Percentiles rank a stretch among this genome's conserved stretches.
phyloP scores from a whole-genome alignment of 176 grass and related monocot species.

The Paspalum notatum region DNA sequence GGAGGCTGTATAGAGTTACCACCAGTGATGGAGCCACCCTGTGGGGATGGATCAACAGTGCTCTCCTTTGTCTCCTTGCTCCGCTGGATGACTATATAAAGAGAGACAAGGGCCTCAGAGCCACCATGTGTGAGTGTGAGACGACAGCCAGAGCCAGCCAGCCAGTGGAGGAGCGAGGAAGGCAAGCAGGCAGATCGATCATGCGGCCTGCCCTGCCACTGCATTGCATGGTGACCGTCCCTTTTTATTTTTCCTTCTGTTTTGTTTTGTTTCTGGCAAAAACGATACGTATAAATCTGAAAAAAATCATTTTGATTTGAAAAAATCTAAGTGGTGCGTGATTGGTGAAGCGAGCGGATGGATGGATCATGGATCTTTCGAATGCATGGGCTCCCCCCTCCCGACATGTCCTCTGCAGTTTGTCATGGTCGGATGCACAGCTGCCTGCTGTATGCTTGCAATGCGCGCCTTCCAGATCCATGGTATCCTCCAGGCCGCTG shows the following conservation, averaged over 20 bases:
- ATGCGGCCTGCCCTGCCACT: not conserved
- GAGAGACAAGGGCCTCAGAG: constrained; percentile 43
- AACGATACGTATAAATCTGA: too few species aligned
- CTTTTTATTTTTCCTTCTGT: not conserved
- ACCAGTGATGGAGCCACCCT: too few species aligned
- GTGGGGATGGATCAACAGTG: constrained; percentile 47
- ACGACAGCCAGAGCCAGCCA: not conserved
- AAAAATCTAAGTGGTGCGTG: not conserved
- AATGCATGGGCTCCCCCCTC: not conserved
- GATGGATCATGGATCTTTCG: not conserved
- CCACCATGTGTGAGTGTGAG: constrained; percentile 11
- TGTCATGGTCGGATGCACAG: constrained; percentile 32
- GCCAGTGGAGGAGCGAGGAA: not conserved
- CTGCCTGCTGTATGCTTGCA: constrained; percentile 7
- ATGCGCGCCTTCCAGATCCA: constrained; percentile 13
- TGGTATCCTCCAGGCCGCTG: not conserved
- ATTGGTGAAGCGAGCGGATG: not conserved
- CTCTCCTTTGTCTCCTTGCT: constrained; percentile 50
- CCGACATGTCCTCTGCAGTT: constrained; percentile 47
- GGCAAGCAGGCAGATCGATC: not conserved
- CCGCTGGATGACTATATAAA: constrained; percentile 46
- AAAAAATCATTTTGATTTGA: too few species aligned
- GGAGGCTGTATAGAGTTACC: too few species aligned
- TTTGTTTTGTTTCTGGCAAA: constrained; percentile 11
- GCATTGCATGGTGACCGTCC: constrained; percentile 12